A percentile compares a stretch with the other conserved stretches of the same genome.
These are phyloP conservation scores for Aspergillus sp. DNA, from an alignment of 2,329 filamentous ascomycete genomes.

Conservation along the genomic window DNA sequence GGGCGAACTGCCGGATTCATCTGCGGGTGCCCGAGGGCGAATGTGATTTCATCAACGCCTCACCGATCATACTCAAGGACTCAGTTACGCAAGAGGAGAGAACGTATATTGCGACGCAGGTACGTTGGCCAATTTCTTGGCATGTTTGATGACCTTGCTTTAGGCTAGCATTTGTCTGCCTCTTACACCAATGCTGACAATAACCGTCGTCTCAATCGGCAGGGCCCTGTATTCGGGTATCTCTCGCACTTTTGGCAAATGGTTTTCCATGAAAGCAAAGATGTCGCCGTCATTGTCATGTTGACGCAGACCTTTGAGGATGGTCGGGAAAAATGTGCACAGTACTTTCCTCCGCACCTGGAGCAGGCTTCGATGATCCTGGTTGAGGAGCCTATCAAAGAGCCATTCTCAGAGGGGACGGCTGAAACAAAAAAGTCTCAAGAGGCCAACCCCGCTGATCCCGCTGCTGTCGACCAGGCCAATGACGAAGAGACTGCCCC, in stretches of 20 bases:
- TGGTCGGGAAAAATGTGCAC: constrained; percentile 78
- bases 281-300: constrained; percentile 86
- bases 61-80: constrained; percentile 64
- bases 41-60: constrained; percentile 82
- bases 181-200: too few relatives aligned
- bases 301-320: constrained; percentile 85
- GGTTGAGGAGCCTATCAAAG: constrained; percentile 34
- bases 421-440: too few relatives aligned
- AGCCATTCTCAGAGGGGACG: background rate
- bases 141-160: background rate
- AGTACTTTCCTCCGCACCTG: constrained; percentile 73
- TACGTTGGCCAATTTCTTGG: constrained; percentile 28
- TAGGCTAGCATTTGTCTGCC: too few relatives aligned
- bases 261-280: constrained; percentile 77
- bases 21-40: constrained; percentile 73
- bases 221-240: constrained; percentile 77
- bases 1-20: constrained; percentile 80
- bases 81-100: constrained; percentile 48
- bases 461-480: too few relatives aligned
- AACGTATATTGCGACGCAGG: constrained; percentile 87
- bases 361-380: constrained; percentile 54
- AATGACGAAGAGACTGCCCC: too few relatives aligned
- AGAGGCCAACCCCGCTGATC: too few relatives aligned
- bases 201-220: too few relatives aligned
- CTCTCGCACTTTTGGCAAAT: constrained; percentile 91